Conservation (phyloP, 2,329 filamentous ascomycete species). For the Fusarium paranaense region DNA sequence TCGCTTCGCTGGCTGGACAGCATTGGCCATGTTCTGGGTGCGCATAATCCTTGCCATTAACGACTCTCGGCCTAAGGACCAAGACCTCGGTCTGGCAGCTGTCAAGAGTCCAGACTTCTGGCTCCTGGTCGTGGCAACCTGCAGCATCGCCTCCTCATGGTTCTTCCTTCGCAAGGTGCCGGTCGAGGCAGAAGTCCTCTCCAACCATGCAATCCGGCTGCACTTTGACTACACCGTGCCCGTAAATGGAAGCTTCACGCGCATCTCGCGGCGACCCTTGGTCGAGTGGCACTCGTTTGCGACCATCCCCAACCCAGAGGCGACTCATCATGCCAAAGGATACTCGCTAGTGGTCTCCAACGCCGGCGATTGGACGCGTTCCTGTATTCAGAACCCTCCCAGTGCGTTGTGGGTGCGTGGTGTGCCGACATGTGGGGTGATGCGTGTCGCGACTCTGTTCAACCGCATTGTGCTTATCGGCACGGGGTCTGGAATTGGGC, state of each 20-base stretch:
- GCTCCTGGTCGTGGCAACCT: slow-evolving; percentile 73
- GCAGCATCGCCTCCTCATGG: slow-evolving; percentile 79
- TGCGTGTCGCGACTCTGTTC: slow-evolving; percentile 76
- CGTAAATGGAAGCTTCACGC: slow-evolving; percentile 58
- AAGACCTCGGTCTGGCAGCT: slow-evolving; percentile 52
- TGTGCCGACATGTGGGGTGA: slow-evolving; percentile 73
- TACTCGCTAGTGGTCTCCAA: slow-evolving; percentile 79
- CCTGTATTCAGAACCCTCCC: slow-evolving; percentile 71
- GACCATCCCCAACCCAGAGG: slow-evolving; percentile 71
- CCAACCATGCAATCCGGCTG: slow-evolving; percentile 77
- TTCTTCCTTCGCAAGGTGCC: slow-evolving; percentile 74
- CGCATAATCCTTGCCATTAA: slow-evolving; percentile 68
- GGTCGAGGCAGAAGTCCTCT: slow-evolving; percentile 75
- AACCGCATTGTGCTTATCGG: slow-evolving; percentile 73
- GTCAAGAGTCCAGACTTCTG: slow-evolving; percentile 66
- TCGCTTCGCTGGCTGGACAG: slow-evolving; percentile 79
- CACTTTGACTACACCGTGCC: slow-evolving; percentile 74
- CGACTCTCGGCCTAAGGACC: slow-evolving; percentile 51
- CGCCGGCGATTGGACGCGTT: slow-evolving; percentile 79
- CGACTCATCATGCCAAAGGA: slow-evolving; percentile 50
- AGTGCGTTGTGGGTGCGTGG: slow-evolving; percentile 75
- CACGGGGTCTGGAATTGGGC: slow-evolving; percentile 80
- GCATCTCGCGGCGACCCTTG: slow-evolving; percentile 72
- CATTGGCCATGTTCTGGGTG: slow-evolving; percentile 73
- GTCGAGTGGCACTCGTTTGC: slow-evolving; percentile 83